These are phyloP conservation scores for Rubroboletus pulcherrimus DNA, from an alignment of 768 basidiomycete genomes.

Conservation along the genomic window DNA sequence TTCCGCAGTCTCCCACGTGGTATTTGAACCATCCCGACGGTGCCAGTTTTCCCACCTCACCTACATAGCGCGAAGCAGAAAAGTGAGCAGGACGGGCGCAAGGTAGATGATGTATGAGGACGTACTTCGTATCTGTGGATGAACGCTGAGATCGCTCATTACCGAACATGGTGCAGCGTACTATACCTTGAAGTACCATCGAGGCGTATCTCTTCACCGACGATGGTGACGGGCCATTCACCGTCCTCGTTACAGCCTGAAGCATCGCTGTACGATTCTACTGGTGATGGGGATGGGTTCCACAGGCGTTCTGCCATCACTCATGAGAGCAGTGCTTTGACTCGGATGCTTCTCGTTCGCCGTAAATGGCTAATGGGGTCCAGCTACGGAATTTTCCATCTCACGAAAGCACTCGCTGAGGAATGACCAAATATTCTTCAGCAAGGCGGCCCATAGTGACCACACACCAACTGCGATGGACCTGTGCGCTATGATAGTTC, in stretches of 20 bases:
- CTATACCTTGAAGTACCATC: slow-evolving; percentile 28
- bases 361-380: background rate
- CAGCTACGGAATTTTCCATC: background rate
- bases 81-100: background rate
- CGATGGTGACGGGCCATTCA: slow-evolving; percentile 29
- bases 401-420: background rate
- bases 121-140: slow-evolving; percentile 31
- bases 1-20: slow-evolving; percentile 45
- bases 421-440: background rate
- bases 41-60: slow-evolving; percentile 52
- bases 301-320: slow-evolving; percentile 15
- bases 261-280: slow-evolving; percentile 32
- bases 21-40: slow-evolving; percentile 49
- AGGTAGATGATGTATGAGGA: background rate
- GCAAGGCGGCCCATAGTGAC: background rate
- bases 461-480: background rate
- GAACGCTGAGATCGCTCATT: slow-evolving; percentile 1
- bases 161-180: background rate
- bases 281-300: slow-evolving; percentile 29
- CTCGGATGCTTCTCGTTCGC: background rate
- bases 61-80: slow-evolving; percentile 27
- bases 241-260: slow-evolving; percentile 29
- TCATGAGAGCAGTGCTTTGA: background rate
- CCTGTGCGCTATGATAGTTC: background rate
- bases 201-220: slow-evolving; percentile 30